phyloP scores from a whole-genome alignment of 2,329 filamentous ascomycete species.

The Chalara sp. region DNA sequence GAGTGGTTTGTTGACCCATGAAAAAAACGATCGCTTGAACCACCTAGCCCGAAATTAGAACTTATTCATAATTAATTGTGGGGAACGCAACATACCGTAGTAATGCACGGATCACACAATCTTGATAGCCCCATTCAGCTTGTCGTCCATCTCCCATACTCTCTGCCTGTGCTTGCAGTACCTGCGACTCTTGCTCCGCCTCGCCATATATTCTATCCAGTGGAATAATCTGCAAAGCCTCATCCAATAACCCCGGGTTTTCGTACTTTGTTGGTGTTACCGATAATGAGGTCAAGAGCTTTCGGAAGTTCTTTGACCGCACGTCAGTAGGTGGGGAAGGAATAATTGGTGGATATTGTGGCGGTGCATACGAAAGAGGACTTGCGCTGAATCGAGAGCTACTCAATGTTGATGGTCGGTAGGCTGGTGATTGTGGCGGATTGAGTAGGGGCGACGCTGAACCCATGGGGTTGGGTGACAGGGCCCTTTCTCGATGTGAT shows the following conservation, averaged over 20 bases:
- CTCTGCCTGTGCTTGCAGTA: conserved; percentile 78
- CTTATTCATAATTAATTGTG: conserved; percentile 1
- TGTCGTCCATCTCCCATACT: conserved; percentile 75
- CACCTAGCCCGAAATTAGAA: conserved; percentile 48
- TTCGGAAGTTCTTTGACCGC: conserved; percentile 68
- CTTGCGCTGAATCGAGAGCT: conserved; percentile 23
- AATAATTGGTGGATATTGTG: conserved; percentile 59
- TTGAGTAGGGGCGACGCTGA: conserved; percentile 23
- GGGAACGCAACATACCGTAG: conserved; percentile 53
- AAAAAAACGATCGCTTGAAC: conserved; percentile 94
- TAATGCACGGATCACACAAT: conserved; percentile 86
- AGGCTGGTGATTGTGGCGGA: conserved; percentile 22
- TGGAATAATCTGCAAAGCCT: conserved; percentile 80
- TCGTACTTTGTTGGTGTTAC: conserved; percentile 90
- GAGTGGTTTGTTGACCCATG: conserved; percentile 94
- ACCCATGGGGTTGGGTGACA: neutral
- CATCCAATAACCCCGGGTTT: conserved; percentile 89
- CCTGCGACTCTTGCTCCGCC: conserved; percentile 87
- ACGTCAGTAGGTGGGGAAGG: conserved; percentile 71
- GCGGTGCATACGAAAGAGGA: conserved; percentile 53
- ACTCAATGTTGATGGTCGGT: conserved; percentile 35
- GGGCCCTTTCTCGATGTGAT: neutral
- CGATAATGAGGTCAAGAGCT: conserved; percentile 77
- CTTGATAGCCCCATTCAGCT: conserved; percentile 93
- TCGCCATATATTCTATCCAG: conserved; percentile 88